Conservation (phyloP, 495 filamentous ascomycete species). For the Podospora didyma region DNA sequence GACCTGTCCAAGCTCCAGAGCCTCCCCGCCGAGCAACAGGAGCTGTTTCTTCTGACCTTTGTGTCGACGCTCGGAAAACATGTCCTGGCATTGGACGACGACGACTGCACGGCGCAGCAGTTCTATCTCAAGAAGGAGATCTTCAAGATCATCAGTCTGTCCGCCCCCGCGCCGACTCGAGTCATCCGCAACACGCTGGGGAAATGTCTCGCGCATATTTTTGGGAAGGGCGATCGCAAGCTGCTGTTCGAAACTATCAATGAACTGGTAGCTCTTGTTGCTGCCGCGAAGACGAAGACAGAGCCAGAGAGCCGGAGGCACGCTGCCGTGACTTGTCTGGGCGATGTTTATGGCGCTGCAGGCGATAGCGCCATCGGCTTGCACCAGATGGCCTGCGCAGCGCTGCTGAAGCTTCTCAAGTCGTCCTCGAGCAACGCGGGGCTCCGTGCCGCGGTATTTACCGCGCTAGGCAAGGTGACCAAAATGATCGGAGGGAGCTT, state of each 20-base stretch:
- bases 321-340: conserved; percentile 84
- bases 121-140: conserved; percentile 85
- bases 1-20: conserved; percentile 84
- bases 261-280: conserved; percentile 73
- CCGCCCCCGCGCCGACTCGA: conserved; percentile 78
- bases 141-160: conserved; percentile 83
- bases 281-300: conserved; percentile 73
- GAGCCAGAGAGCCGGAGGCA: conserved; percentile 67
- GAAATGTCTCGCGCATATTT: conserved; percentile 75
- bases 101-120: conserved; percentile 82
- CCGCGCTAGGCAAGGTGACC: conserved; percentile 70
- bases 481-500: conserved; percentile 67
- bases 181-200: conserved; percentile 87
- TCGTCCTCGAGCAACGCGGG: conserved; percentile 74
- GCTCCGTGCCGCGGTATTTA: conserved; percentile 77
- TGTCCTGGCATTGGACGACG: conserved; percentile 66
- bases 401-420: conserved; percentile 76
- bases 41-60: conserved; percentile 88
- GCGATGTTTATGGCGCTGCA: conserved; percentile 81
- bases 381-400: conserved; percentile 66
- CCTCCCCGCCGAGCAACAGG: conserved; percentile 91
- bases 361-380: conserved; percentile 91
- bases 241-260: conserved; percentile 91
- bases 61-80: conserved; percentile 77
- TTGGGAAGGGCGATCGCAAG: conserved; percentile 85